Evolutionary conservation across 805 yeast species (phyloP), one percentile per base, ranked within the genome.

Genomic region (Lipomyces yamanashiensis): DNA sequence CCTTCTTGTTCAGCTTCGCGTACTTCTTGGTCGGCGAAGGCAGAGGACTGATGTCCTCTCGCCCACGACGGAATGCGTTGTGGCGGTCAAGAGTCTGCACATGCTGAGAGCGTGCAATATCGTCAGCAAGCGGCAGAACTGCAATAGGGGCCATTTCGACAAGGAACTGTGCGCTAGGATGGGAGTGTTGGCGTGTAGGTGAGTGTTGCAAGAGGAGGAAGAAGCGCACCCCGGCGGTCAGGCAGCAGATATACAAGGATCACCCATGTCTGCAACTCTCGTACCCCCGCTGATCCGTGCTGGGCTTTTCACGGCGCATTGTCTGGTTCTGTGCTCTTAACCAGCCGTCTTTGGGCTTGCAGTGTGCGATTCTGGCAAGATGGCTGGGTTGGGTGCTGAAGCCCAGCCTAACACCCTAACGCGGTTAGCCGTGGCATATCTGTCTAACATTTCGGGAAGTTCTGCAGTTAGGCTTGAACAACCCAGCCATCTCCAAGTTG

Each of bases 51-150:
- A 39, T 37, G 43, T 45, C 21, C 17, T 49, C 57, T 10, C 54
- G 44, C 17, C 52, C 54, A 3, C 67, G 65, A 3, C 64, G 66
- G 23, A 67, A 17, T 4, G 70, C 70, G 47, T 66, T 66, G 34
- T 50, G 64, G 34, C 70, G 70, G 41, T 67, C 68, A 21, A 67
- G 62, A 9, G 40, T 54, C 13, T 54, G 17, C 4, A 17, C 40
- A 17, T 47, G 23, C 28, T n/a, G 47, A 15, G n/a, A 13, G 12
- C 21, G 49, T 37, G 43, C 17, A 39, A 61, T 61, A 54, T 61
- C 64, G 39, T 57, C 60, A 12, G 45, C 57, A 6, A 52, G 59
- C 39, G 21, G 58, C 15, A 45, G 15, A 9, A 36, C 48, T 17
- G 57, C 62, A 28, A 57, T 37, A 12, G 65, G 48, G 12, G 47